A percentile compares a stretch with the other conserved stretches of the same genome.
phyloP scores from a whole-genome alignment of 2,329 filamentous ascomycete genomes.

The Xylaria arbuscula region DNA sequence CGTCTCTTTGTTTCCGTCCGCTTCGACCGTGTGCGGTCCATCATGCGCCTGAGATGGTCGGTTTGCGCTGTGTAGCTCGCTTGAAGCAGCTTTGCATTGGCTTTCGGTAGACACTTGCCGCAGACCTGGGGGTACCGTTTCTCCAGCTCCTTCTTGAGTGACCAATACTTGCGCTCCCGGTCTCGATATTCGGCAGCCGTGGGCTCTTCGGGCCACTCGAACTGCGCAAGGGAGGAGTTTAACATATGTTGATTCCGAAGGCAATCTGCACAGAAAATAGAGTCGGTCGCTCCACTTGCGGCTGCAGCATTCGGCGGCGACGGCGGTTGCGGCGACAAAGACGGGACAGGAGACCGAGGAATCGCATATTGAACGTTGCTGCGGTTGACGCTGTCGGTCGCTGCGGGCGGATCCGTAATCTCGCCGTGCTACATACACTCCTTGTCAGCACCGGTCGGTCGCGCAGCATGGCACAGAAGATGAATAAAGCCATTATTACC shows the following conservation, averaged over 20 bases:
- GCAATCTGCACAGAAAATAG: slow-evolving; percentile 78
- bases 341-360: slow-evolving; percentile 50
- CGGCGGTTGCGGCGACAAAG: slow-evolving; percentile 46
- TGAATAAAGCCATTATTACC: slow-evolving; percentile 59
- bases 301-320: slow-evolving; percentile 47
- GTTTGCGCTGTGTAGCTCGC: slow-evolving; percentile 85
- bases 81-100: slow-evolving; percentile 74
- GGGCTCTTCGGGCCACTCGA: slow-evolving; percentile 74
- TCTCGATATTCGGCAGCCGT: slow-evolving; percentile 75
- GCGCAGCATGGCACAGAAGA: slow-evolving; percentile 14
- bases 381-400: slow-evolving; percentile 61
- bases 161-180: slow-evolving; percentile 75
- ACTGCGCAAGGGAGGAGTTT: slow-evolving; percentile 80
- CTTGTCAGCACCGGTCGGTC: slow-evolving; percentile 38
- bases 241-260: slow-evolving; percentile 89
- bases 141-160: slow-evolving; percentile 79
- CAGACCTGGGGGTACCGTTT: slow-evolving; percentile 90
- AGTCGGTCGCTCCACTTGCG: slow-evolving; percentile 50
- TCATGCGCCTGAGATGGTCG: slow-evolving; percentile 80
- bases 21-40: slow-evolving; percentile 70
- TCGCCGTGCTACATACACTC: slow-evolving; percentile 75
- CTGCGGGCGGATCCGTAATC: slow-evolving; percentile 85
- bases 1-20: slow-evolving; percentile 55
- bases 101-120: slow-evolving; percentile 78
- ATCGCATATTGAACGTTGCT: slow-evolving; percentile 61